Base-by-base conservation (phyloP, 106 monocot species). In the Dendrobium nobile region DNA sequence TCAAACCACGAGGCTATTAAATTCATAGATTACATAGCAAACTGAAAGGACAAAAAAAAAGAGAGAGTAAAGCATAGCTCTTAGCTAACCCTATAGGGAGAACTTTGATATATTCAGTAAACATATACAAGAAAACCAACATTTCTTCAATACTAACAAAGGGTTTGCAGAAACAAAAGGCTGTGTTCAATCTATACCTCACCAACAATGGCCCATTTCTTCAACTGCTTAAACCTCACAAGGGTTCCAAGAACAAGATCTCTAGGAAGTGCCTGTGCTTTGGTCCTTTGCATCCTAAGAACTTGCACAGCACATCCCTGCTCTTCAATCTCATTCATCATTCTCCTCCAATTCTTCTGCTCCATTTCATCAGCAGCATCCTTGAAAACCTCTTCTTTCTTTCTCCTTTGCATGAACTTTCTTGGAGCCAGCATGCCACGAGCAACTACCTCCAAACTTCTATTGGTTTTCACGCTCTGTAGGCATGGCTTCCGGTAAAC, bases 391-490 rank as follows among this genome's bases (percentile, higher is more conserved):
- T 91, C 95, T 54, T 81, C 84, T 81, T 95, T 91, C 85, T 84
- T 95, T 84, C 86, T 94, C 89, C 89, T 92, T 79, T 84, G 87
- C 95, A 99, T 91, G 78, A 99, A 99, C 47, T 95, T 99, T 82
- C 98, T 89, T 9, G 98, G 95, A 45, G 92, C 87, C 68, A 99
- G 82, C 92, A 99, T 99, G 37, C 87, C 89, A 73, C 65, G 85
- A 47, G 84, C 89, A 45, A 95, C 84, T 54, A 99, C 78, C 78
- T 86, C 83, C 56, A 93, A 61, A 67, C 85, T 89, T 47, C 84
- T 73, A 81, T 75, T 85, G 55, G 77, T 64, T 73, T 72, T 92
- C 22, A 86, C 77, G 18, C 73, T 83, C 10, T 77, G 55, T 33
- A 77, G 6, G 42, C 75, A 74, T 77, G 58, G 51, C 67, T 65